These are phyloP conservation scores for Diaporthe longicolla DNA, from an alignment of 2,329 filamentous ascomycete genomes.

Conservation along the genomic window DNA sequence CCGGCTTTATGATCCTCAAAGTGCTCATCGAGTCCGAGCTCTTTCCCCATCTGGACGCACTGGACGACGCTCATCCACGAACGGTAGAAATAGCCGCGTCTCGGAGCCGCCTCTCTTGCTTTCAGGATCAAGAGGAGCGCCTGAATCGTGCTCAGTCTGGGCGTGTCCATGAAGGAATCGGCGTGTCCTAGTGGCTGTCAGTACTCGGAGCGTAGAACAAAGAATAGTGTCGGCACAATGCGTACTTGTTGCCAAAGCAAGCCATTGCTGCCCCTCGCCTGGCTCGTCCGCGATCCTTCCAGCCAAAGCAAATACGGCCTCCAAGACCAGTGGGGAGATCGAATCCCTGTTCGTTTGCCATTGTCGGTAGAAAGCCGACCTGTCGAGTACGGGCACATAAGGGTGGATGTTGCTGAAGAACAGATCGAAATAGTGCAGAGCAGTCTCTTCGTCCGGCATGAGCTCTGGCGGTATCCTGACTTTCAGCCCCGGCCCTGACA, in stretches of 20 bases:
- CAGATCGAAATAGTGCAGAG: slow-evolving; percentile 87
- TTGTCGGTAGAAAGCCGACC: slow-evolving; percentile 85
- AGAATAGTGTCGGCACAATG: not conserved
- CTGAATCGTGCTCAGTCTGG: slow-evolving; percentile 91
- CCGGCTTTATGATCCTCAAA: slow-evolving; percentile 82
- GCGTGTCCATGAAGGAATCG: slow-evolving; percentile 93
- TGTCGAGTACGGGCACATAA: slow-evolving; percentile 91
- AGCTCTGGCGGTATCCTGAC: slow-evolving; percentile 92
- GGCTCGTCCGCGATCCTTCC: slow-evolving; percentile 87
- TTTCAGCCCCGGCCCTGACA: slow-evolving; percentile 78
- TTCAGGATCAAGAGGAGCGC: slow-evolving; percentile 90
- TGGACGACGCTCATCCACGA: slow-evolving; percentile 98
- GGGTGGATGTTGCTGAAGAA: slow-evolving; percentile 94
- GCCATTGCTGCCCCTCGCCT: slow-evolving; percentile 90
- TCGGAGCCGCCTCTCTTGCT: slow-evolving; percentile 90
- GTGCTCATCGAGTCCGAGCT: slow-evolving; percentile 91
- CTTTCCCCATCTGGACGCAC: slow-evolving; percentile 92
- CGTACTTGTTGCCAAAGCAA: slow-evolving; percentile 87
- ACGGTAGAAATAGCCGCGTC: slow-evolving; percentile 94
- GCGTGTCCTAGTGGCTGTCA: slow-evolving; percentile 78
- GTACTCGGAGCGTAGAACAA: slow-evolving; percentile 40
- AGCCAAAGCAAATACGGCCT: slow-evolving; percentile 92
- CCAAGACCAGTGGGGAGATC: slow-evolving; percentile 89
- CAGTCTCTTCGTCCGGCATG: slow-evolving; percentile 90
- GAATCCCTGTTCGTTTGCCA: slow-evolving; percentile 87